These are phyloP conservation scores for Agroathelia rolfsii DNA, from an alignment of 1,284 basidiomycete species.

Conservation along the genomic window DNA sequence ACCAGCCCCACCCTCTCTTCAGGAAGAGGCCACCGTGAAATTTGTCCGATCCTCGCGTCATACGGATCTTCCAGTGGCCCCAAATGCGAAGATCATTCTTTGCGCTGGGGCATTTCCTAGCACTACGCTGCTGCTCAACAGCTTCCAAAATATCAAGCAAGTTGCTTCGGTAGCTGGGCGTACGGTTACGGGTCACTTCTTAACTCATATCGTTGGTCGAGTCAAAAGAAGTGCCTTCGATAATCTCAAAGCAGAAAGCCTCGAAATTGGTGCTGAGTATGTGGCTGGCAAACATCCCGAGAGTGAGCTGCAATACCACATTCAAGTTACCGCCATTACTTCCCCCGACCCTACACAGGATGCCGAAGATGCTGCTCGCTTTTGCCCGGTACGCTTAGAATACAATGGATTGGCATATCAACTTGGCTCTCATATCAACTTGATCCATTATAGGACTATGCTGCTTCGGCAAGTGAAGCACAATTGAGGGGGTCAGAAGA, in stretches of 20 bases:
- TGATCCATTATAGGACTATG: no score
- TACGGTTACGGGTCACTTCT: conserved; percentile 13
- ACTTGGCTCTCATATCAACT: no score
- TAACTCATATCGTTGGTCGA: conserved; percentile 12
- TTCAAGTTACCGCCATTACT: conserved; percentile 12
- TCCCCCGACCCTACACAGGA: conserved; percentile 10
- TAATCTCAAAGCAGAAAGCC: conserved; percentile 1
- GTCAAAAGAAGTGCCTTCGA: conserved; percentile 6
- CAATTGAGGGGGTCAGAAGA: conserved; percentile 10
- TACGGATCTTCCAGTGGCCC: no score
- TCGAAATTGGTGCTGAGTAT: conserved; percentile 14
- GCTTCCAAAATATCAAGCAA: conserved; percentile 9
- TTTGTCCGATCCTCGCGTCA: conserved; percentile 12
- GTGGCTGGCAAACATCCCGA: conserved; percentile 11
- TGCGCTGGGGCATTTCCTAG: conserved; percentile 16
- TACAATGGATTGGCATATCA: no score
- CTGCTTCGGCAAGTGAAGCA: conserved; percentile 9
- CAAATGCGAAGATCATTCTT: no score
- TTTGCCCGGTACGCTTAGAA: no score
- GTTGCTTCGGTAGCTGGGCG: conserved; percentile 8
- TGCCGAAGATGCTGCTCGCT: conserved; percentile 11
- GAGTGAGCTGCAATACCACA: conserved; percentile 13
- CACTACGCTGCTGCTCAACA: conserved; percentile 16
- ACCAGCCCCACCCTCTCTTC: no score
- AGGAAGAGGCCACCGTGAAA: conserved; percentile 5